Evolutionary conservation across 306 rosid species (phyloP), one percentile per base, ranked within the genome.

Genomic region (Gynostemma pentaphyllum): DNA sequence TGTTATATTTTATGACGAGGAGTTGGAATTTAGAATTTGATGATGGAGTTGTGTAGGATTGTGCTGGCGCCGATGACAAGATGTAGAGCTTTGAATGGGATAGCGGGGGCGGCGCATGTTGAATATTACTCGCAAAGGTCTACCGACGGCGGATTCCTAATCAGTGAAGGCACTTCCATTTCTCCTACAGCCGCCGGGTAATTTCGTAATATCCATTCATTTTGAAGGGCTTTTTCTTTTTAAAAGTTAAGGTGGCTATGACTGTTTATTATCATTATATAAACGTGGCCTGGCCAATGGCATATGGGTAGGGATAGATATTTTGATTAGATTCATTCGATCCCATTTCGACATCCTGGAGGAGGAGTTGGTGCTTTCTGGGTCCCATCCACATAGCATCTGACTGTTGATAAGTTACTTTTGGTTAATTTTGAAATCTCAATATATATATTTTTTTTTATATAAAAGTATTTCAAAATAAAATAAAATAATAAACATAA

Each of bases 41-140:
- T 5, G 44, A 16, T n/a, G n/a, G 2, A 4, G 62, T 10, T 52
- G 13, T 47, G 55, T 78, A 82, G 87, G 75, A 82, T 82, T 55
- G 87, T 82, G 59, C 84, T 82, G 16, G 84, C 87, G 28, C 84
- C 87, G 13, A 66, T 82, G 87, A 82, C 87, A 2, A 74, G 87
- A 19, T 76, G 82, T 28, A 71, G 87, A 40, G 84, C 87, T 7
- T 63, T 76, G 78, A 63, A 74, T 44, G 80, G 79, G 32, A 47
- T 79, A 48, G 82, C 84, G 12, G 46, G 57, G 44, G 65, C 71
- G 26, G 82, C 82, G 19, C 47, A 76, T 27, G 78, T 69, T 1
- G 71, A 76, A 45, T 82, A 82, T 66, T 82, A 82, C 64, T 16
- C 66, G 5, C 87, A 82, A 70, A 73, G 87, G 62, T 54, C 82